A percentile compares a stretch with the other conserved stretches of the same genome.
Evolutionary conservation across 306 rosid species (phyloP).

Genomic region (Lotus japonicus): DNA sequence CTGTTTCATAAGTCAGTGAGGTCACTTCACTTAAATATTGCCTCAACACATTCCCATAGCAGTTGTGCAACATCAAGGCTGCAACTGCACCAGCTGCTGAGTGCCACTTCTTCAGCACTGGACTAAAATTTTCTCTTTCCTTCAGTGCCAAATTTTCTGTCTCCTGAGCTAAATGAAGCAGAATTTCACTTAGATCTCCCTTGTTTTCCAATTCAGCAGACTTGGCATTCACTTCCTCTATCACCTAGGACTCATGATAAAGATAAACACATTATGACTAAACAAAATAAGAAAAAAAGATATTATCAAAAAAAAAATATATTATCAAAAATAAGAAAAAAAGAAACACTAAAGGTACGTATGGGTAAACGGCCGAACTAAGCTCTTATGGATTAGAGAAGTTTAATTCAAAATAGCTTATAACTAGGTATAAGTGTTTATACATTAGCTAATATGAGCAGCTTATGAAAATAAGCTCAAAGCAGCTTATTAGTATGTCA

Average conservation of each 20-base stretch:
- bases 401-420: too few relatives aligned
- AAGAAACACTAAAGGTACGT: too few relatives aligned
- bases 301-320: too few relatives aligned
- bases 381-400: too few relatives aligned
- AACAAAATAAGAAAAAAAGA: neutral
- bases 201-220: slow-evolving; percentile 21
- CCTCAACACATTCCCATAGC: slow-evolving; percentile 65
- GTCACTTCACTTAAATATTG: slow-evolving; percentile 57
- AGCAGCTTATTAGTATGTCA: too few relatives aligned
- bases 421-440: too few relatives aligned
- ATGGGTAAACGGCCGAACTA: too few relatives aligned
- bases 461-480: too few relatives aligned
- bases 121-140: slow-evolving; percentile 74
- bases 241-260: slow-evolving; percentile 34
- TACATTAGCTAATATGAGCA: too few relatives aligned
- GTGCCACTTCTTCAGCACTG: slow-evolving; percentile 66
- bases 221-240: slow-evolving; percentile 39
- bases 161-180: slow-evolving; percentile 69
- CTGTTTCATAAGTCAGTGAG: slow-evolving; percentile 47
- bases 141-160: slow-evolving; percentile 67
- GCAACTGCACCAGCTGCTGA: slow-evolving; percentile 59
- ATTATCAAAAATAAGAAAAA: too few relatives aligned
- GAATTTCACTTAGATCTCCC: slow-evolving; percentile 40
- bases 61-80: slow-evolving; percentile 66
- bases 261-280: neutral